These are phyloP conservation scores for Leishmania mexicana DNA, from an alignment of 208 protist species.

Conservation along the genomic window DNA sequence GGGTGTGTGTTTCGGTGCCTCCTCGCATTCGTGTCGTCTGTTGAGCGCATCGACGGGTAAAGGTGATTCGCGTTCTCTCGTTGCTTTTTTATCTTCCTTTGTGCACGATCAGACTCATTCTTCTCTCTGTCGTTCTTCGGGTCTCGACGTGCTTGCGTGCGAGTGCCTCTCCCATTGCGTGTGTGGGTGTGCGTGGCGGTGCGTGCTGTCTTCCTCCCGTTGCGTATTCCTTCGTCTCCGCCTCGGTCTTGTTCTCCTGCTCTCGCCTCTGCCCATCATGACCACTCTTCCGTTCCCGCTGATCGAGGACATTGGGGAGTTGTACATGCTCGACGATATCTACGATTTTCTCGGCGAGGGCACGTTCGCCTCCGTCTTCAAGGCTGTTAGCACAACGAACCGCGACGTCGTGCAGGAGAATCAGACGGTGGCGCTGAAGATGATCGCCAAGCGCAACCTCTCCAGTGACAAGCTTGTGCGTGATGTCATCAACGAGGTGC, in stretches of 20 bases:
- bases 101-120: too few relatives aligned
- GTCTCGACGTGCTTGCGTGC: too few relatives aligned
- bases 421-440: constrained; percentile 75
- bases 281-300: constrained; percentile 55
- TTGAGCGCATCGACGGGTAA: not conserved
- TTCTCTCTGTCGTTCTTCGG: too few relatives aligned
- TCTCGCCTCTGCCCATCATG: constrained; percentile 3
- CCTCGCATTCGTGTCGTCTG: not conserved
- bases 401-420: constrained; percentile 43
- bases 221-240: not conserved
- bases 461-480: constrained; percentile 64
- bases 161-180: not conserved
- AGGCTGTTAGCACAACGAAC: constrained; percentile 50
- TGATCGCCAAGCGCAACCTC: constrained; percentile 77
- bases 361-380: constrained; percentile 85
- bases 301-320: constrained; percentile 54
- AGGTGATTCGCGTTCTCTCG: not conserved
- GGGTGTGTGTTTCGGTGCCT: not conserved
- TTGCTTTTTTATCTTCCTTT: not conserved
- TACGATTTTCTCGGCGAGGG: constrained; percentile 85
- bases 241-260: not conserved
- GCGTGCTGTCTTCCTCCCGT: not conserved
- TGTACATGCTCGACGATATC: constrained; percentile 80
- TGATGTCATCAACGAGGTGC: constrained; percentile 85
- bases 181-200: not conserved